These are phyloP conservation scores for Leishmania tarentolae DNA, from an alignment of 208 protist species.

Conservation along the genomic window DNA sequence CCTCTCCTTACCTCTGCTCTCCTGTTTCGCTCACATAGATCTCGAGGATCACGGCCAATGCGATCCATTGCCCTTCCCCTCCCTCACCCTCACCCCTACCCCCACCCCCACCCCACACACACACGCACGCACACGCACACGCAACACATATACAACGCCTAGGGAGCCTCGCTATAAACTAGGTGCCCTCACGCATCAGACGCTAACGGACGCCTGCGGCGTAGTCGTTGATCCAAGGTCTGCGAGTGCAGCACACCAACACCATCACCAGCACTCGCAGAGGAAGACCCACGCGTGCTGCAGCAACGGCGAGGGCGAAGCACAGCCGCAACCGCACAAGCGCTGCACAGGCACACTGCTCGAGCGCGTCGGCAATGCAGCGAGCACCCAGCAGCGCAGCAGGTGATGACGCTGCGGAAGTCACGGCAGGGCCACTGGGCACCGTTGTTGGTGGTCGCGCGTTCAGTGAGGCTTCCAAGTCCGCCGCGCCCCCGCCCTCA, in stretches of 20 bases:
- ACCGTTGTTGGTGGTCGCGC: not conserved
- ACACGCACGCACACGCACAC: not conserved
- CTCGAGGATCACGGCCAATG: not conserved
- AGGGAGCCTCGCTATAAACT: not conserved
- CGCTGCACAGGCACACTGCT: not conserved
- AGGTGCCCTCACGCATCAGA: no score
- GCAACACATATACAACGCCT: not conserved
- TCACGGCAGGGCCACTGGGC: not conserved
- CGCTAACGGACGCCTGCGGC: not conserved
- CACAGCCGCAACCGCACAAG: not conserved
- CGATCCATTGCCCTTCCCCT: no score
- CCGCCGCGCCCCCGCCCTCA: not conserved
- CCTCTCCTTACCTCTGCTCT: not conserved
- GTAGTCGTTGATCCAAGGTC: not conserved
- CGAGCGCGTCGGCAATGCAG: not conserved
- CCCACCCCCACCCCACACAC: not conserved
- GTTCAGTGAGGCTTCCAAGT: not conserved
- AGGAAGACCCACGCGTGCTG: no score
- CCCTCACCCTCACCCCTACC: no score
- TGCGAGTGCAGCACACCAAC: no score
- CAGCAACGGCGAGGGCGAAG: no score
- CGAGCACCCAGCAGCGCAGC: not conserved
- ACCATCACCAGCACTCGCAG: no score
- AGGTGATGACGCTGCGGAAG: not conserved
- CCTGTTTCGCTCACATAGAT: not conserved